A percentile compares a stretch with the other conserved stretches of the same genome.
phyloP scores from a whole-genome alignment of 2,329 filamentous ascomycete genomes.

The Diplodia mutila region DNA sequence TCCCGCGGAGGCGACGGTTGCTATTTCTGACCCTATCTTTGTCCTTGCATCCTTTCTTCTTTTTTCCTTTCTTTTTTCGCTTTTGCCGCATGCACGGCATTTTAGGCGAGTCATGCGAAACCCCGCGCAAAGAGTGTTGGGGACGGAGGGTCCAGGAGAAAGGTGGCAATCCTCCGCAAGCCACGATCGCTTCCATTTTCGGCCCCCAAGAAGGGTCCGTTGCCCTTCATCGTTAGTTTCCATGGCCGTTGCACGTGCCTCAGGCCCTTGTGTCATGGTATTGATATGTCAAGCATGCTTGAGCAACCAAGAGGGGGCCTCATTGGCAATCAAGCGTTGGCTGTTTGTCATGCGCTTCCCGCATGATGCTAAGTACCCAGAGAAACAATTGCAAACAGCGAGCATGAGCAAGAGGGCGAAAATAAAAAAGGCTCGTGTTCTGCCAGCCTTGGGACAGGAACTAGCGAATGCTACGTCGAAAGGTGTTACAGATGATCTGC shows the following conservation, averaged over 20 bases:
- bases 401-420: neutral
- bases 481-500: neutral
- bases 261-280: neutral
- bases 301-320: neutral
- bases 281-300: neutral
- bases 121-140: too few species aligned
- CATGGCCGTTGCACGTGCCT: neutral
- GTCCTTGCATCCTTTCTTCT: too few species aligned
- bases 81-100: neutral
- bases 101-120: too few species aligned
- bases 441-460: neutral
- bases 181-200: neutral
- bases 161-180: neutral
- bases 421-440: neutral
- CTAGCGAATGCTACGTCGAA: conserved; percentile 4
- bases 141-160: too few species aligned
- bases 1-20: neutral
- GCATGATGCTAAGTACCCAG: neutral
- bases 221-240: neutral
- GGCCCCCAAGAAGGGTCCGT: neutral
- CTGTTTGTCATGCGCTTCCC: neutral
- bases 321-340: too few species aligned
- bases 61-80: too few species aligned
- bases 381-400: neutral
- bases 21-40: neutral